phyloP scores from a whole-genome alignment of 192 early-diverging fungal species.

The Chytriomyces hyalinus region DNA sequence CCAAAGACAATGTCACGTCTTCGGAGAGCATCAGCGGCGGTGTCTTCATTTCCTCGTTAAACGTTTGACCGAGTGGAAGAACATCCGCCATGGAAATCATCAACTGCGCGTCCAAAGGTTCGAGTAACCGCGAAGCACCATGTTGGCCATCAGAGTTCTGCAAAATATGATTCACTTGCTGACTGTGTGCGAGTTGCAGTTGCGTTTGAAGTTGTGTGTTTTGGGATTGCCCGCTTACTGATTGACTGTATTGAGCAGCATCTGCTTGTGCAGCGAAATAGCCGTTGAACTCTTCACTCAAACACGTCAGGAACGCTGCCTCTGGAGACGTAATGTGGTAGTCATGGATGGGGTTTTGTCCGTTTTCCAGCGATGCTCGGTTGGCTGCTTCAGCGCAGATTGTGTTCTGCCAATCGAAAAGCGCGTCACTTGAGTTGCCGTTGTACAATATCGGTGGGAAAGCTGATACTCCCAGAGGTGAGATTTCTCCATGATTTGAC shows the following conservation, averaged over 20 bases:
- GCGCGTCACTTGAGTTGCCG: not conserved
- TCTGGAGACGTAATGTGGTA: not conserved
- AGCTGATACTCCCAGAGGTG: not conserved
- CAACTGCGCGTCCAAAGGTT: not conserved
- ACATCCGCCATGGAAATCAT: constrained; percentile 31
- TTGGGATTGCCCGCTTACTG: not conserved
- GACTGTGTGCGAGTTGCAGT: not conserved
- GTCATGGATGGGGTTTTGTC: not conserved
- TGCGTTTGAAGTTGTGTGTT: not conserved
- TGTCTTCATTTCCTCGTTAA: not conserved
- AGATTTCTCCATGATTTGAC: too few relatives aligned
- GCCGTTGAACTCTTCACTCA: constrained; percentile 8
- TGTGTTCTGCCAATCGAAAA: not conserved
- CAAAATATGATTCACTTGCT: not conserved
- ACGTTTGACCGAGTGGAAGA: constrained; percentile 1
- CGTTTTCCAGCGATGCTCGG: not conserved
- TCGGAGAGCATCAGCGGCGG: not conserved
- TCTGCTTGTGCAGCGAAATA: constrained; percentile 22
- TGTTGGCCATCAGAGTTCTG: not conserved
- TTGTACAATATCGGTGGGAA: not conserved
- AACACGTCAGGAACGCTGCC: constrained; percentile 1
- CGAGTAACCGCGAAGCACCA: not conserved
- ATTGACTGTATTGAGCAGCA: not conserved
- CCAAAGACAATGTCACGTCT: not conserved
- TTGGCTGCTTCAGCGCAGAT: not conserved